phyloP scores from a whole-genome alignment of 768 basidiomycete genomes.

The Russula olivacea region DNA sequence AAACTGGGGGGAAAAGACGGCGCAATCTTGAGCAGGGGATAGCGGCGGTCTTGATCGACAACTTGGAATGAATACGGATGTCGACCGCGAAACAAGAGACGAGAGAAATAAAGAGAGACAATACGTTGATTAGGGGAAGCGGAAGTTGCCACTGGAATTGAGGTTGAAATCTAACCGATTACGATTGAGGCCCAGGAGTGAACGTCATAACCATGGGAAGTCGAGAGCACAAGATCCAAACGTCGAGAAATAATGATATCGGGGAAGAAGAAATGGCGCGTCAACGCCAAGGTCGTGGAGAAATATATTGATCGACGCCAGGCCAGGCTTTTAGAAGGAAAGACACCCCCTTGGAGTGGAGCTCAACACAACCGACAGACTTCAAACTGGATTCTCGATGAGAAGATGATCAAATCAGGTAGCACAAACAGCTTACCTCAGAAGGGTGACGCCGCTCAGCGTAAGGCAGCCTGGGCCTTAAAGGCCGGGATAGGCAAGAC shows the following conservation, averaged over 20 bases:
- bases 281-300: constrained; percentile 26
- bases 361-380: constrained; percentile 37
- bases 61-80: constrained; percentile 46
- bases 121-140: constrained; percentile 27
- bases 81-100: constrained; percentile 24
- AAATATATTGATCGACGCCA: constrained; percentile 33
- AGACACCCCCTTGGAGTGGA: constrained; percentile 32
- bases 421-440: not conserved
- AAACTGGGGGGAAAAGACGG: constrained; percentile 3
- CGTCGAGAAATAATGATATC: constrained; percentile 44
- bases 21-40: constrained; percentile 22
- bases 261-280: constrained; percentile 23
- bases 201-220: constrained; percentile 23
- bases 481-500: constrained; percentile 68
- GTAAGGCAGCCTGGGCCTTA: constrained; percentile 28
- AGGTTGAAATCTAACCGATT: constrained; percentile 28
- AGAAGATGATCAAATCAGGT: not conserved
- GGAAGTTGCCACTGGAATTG: constrained; percentile 25
- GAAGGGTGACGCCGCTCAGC: constrained; percentile 14
- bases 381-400: constrained; percentile 25
- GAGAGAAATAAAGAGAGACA: constrained; percentile 26
- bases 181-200: constrained; percentile 32
- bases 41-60: constrained; percentile 29
- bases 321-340: constrained; percentile 30
- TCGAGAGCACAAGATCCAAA: constrained; percentile 30